Percentiles rank a stretch among this genome's conserved stretches.
phyloP scores from a whole-genome alignment of 768 basidiomycete species.

The Kwoniella mangroviensis region DNA sequence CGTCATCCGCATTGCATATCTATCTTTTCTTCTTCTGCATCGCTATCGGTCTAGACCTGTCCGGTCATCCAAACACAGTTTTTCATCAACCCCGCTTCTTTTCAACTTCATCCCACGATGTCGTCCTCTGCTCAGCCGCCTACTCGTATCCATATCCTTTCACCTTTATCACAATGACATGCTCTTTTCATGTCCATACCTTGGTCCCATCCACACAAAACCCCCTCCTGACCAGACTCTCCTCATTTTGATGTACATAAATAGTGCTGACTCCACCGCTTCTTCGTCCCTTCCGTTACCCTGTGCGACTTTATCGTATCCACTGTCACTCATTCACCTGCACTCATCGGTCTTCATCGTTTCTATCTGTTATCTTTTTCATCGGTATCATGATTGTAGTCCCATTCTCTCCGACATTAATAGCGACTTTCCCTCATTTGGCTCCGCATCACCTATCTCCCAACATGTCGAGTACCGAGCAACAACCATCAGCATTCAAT shows the following conservation, averaged over 20 bases:
- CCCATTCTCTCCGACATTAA: conserved; percentile 26
- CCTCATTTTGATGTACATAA: conserved; percentile 6
- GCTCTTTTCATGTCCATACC: not conserved
- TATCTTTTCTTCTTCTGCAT: not conserved
- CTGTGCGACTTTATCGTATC: conserved; percentile 9
- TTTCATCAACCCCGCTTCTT: not conserved
- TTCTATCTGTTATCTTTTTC: not conserved
- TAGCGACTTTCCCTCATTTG: conserved; percentile 21
- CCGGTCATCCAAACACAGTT: not conserved
- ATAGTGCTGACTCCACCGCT: not conserved
- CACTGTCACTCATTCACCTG: not conserved
- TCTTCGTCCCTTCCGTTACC: not conserved
- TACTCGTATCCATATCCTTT: not conserved
- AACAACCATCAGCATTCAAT: conserved; percentile 43
- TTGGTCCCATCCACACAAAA: not conserved
- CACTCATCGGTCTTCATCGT: not conserved
- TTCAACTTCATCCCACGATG: not conserved
- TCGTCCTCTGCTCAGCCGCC: not conserved
- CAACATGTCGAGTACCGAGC: conserved; percentile 18
- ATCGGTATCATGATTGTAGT: conserved; percentile 32
- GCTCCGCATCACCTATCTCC: conserved; percentile 1
- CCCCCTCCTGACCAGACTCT: not conserved
- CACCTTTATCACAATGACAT: not conserved
- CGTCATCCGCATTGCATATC: not conserved
- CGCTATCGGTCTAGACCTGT: not conserved